Conservation (phyloP, 2,329 filamentous ascomycete genomes). For the Phaeomoniella chlamydospora region DNA sequence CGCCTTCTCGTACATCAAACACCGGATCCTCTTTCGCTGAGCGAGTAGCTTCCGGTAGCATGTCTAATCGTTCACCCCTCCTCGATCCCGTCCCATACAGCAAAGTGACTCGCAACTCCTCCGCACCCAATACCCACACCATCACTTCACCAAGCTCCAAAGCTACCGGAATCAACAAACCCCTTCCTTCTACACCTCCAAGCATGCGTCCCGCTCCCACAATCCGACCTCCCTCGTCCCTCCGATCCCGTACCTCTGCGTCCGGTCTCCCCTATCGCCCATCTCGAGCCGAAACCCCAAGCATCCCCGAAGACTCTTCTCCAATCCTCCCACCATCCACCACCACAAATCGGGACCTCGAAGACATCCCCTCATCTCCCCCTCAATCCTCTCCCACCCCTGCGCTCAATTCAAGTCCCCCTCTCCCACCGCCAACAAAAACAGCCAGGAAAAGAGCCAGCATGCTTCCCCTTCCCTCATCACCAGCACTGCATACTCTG, state of each 20-base stretch:
- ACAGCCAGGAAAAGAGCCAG: not conserved
- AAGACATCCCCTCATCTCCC: not conserved
- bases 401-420: not conserved
- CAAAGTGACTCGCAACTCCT: constrained; percentile 1
- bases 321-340: not conserved
- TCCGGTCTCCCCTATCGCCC: not conserved
- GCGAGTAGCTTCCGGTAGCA: not conserved
- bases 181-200: not conserved
- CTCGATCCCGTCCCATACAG: constrained; percentile 12
- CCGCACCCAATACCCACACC: not conserved
- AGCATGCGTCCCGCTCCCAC: constrained; percentile 2
- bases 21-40: not conserved
- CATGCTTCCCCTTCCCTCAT: not conserved
- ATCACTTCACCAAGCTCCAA: not conserved
- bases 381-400: not conserved
- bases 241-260: constrained; percentile 2
- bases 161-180: not conserved
- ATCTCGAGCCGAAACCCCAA: not conserved
- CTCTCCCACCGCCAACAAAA: not conserved
- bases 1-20: not conserved
- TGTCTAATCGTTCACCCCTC: not conserved
- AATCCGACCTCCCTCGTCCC: constrained; percentile 8
- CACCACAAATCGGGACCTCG: not conserved
- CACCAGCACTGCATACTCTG: not conserved
- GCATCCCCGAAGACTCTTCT: not conserved